Conservation (phyloP, 1,139 yeast species). For the Oligophagozyma castellii region DNA sequence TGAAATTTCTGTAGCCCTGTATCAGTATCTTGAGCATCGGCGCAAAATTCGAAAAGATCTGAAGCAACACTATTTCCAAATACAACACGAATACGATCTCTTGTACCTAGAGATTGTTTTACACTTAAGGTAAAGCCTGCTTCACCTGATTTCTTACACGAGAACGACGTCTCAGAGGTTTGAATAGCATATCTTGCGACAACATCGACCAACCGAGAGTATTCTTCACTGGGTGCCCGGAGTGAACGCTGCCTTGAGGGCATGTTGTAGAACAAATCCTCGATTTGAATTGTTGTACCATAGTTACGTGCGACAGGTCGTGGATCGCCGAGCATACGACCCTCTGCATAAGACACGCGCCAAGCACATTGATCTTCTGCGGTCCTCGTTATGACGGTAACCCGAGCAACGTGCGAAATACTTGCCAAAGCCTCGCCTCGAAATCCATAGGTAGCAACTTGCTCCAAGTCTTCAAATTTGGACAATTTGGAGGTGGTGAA, state of each 20-base stretch:
- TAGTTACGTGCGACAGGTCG: slow-evolving; percentile 73
- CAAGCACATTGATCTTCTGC: slow-evolving; percentile 47
- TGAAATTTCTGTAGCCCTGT: slow-evolving; percentile 36
- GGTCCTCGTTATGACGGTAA: slow-evolving; percentile 71
- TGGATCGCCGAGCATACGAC: slow-evolving; percentile 42
- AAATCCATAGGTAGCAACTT: slow-evolving; percentile 53
- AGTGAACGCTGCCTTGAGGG: slow-evolving; percentile 67
- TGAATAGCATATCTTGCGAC: slow-evolving; percentile 77
- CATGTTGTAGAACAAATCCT: slow-evolving; percentile 79
- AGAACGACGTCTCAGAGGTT: slow-evolving; percentile 52
- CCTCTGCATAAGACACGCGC: slow-evolving; percentile 52
- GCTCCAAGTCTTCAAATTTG: slow-evolving; percentile 36
- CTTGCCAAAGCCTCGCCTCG: slow-evolving; percentile 74
- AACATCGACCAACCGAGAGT: slow-evolving; percentile 63
- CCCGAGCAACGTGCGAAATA: slow-evolving; percentile 48
- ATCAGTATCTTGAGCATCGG: slow-evolving; percentile 9
- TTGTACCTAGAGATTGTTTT: slow-evolving; percentile 32
- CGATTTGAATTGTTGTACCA: slow-evolving; percentile 80
- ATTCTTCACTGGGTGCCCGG: slow-evolving; percentile 60
- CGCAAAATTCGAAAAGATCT: slow-evolving; percentile 29
- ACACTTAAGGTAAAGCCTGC: slow-evolving; percentile 43
- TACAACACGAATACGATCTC: slow-evolving; percentile 60
- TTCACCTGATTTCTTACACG: slow-evolving; percentile 67
- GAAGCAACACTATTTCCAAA: slow-evolving; percentile 62
- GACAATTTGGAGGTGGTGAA: slow-evolving; percentile 61